Evolutionary conservation across 2,329 filamentous ascomycete genomes (phyloP).

Genomic region (Diaporthe batatas): DNA sequence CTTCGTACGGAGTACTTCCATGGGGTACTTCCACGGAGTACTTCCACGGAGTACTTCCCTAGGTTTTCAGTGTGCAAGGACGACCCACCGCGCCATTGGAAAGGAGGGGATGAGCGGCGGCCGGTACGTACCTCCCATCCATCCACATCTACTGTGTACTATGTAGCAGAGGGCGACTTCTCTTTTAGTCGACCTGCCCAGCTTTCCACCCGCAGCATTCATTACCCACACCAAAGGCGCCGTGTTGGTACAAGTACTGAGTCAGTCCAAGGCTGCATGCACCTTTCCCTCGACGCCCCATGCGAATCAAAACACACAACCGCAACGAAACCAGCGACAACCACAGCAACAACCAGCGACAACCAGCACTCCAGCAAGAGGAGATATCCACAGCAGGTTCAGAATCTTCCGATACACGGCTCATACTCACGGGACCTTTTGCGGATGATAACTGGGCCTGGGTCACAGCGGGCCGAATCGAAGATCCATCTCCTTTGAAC

Average conservation of each 20-base stretch:
- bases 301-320: conserved; percentile 14
- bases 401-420: conserved; percentile 29
- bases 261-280: conserved; percentile 20
- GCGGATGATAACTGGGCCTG: conserved; percentile 31
- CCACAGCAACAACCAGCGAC: neutral
- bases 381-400: conserved; percentile 10
- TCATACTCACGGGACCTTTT: conserved; percentile 20
- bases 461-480: conserved; percentile 33
- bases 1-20: neutral
- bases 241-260: conserved; percentile 28
- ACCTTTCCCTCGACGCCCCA: neutral
- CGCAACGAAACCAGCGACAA: neutral
- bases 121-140: conserved; percentile 1
- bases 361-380: conserved; percentile 3
- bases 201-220: conserved; percentile 18
- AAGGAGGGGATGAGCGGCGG: neutral
- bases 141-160: neutral
- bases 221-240: neutral
- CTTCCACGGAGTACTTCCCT: too few species aligned
- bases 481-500: neutral
- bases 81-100: conserved; percentile 4
- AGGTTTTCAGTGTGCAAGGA: neutral
- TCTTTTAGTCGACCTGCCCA: conserved; percentile 1
- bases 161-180: conserved; percentile 13
- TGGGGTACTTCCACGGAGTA: too few species aligned